These are phyloP conservation scores for Psilocybe cubensis DNA, from an alignment of 768 basidiomycete genomes.

Conservation along the genomic window DNA sequence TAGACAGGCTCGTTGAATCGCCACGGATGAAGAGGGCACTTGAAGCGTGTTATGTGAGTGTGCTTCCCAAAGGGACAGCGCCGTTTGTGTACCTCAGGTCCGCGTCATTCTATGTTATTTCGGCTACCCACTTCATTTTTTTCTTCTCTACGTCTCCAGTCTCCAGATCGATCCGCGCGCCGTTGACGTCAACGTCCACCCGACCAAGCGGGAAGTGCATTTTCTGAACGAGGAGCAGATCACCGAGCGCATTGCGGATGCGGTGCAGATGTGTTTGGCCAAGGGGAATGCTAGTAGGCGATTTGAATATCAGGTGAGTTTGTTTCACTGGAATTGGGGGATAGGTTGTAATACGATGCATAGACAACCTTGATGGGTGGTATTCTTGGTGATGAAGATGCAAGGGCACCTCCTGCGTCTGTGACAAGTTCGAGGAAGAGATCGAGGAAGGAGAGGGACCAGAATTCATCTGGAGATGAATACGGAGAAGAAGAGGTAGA, in stretches of 20 bases:
- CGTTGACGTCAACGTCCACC: constrained; percentile 97
- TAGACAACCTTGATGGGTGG: constrained; percentile 68
- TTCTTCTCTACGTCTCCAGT: constrained; percentile 38
- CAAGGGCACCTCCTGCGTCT: not conserved
- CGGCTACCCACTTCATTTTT: not conserved
- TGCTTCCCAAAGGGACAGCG: constrained; percentile 86
- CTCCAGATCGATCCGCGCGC: constrained; percentile 82
- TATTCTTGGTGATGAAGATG: constrained; percentile 45
- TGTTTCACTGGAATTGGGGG: not conserved
- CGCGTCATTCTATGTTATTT: constrained; percentile 10
- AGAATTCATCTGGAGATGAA: constrained; percentile 29
- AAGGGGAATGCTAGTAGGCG: constrained; percentile 66
- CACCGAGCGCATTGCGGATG: constrained; percentile 74
- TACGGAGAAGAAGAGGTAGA: constrained; percentile 25
- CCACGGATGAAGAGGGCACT: constrained; percentile 83
- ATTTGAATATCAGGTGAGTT: constrained; percentile 72
- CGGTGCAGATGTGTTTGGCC: constrained; percentile 67
- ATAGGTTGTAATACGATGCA: not conserved
- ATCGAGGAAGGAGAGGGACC: constrained; percentile 24
- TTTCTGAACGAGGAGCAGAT: constrained; percentile 92
- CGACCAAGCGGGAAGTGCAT: constrained; percentile 95
- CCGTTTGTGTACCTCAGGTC: constrained; percentile 97
- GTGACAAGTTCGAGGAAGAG: constrained; percentile 15
- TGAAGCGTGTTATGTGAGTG: constrained; percentile 81
- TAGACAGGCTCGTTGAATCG: constrained; percentile 94